Evolutionary conservation across 2,329 filamentous ascomycete genomes (phyloP).

Genomic region (Colletotrichum sojae): DNA sequence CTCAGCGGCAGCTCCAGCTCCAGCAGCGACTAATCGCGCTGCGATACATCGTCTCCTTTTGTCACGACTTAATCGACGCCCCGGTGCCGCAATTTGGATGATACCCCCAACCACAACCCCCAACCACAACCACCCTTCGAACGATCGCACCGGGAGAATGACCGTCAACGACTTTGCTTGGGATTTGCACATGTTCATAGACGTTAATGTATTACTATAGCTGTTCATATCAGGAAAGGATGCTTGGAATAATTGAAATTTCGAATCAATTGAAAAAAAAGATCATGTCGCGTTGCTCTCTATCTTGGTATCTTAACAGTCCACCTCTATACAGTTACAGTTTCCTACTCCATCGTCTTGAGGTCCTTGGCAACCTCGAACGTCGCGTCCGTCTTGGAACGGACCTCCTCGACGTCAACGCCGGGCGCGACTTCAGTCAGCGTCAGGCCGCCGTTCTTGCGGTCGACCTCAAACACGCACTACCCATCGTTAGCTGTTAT

Average conservation of each 20-base stretch:
- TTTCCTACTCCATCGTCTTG: constrained; percentile 58
- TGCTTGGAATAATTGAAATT: neutral
- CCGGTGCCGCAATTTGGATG: constrained; percentile 18
- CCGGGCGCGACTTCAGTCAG: constrained; percentile 80
- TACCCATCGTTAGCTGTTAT: constrained; percentile 45
- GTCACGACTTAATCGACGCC: neutral
- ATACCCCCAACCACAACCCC: constrained; percentile 31
- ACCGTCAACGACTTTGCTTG: neutral
- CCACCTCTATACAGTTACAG: neutral
- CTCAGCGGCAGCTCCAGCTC: constrained; percentile 39
- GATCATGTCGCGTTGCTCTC: constrained; percentile 1
- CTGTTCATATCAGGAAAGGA: neutral
- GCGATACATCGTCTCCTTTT: neutral
- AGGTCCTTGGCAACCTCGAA: constrained; percentile 75
- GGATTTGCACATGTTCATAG: constrained; percentile 7
- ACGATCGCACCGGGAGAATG: constrained; percentile 18
- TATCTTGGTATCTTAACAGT: constrained; percentile 25
- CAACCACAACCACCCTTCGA: neutral
- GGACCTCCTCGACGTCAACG: constrained; percentile 77
- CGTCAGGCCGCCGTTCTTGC: constrained; percentile 72
- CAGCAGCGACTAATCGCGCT: constrained; percentile 19
- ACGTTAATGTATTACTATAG: constrained; percentile 22
- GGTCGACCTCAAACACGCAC: constrained; percentile 80
- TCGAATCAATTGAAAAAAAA: neutral
- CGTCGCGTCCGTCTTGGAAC: constrained; percentile 77